A percentile compares a stretch with the other conserved stretches of the same genome.
Evolutionary conservation across 495 filamentous ascomycete genomes (phyloP).

Genomic region (Trichoderma asperelloides): DNA sequence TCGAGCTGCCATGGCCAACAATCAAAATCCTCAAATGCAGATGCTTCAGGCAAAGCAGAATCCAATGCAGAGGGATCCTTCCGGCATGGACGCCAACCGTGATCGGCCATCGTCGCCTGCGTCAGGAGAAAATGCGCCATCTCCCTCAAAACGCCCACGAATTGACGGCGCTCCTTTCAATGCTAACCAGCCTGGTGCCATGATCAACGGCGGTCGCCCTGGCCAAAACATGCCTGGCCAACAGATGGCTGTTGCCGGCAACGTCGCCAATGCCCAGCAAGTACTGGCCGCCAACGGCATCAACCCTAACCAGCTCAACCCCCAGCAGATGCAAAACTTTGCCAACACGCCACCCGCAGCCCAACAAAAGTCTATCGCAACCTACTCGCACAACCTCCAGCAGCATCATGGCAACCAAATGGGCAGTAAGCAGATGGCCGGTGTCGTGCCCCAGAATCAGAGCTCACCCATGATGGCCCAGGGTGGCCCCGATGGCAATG

Average conservation of each 20-base stretch:
- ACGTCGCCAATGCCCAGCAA: conserved; percentile 41
- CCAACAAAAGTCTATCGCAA: conserved; percentile 74
- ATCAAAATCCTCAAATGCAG: conserved; percentile 60
- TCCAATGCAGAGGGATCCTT: conserved; percentile 77
- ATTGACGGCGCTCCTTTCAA: conserved; percentile 68
- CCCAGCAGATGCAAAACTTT: conserved; percentile 69
- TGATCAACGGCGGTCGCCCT: conserved; percentile 71
- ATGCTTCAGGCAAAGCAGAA: conserved; percentile 56
- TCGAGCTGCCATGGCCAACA: conserved; percentile 71
- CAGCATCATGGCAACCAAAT: conserved; percentile 74
- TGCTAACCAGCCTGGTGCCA: conserved; percentile 48
- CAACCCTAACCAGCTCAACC: conserved; percentile 61
- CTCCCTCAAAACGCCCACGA: conserved; percentile 85
- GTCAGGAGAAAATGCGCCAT: conserved; percentile 78
- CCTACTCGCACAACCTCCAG: conserved; percentile 76
- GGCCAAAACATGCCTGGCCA: conserved; percentile 63
- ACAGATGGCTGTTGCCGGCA: conserved; percentile 53
- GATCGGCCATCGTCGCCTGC: conserved; percentile 73
- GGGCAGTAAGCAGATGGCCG: conserved; percentile 54
- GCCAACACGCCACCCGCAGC: conserved; percentile 46
- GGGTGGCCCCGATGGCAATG: conserved; percentile 52
- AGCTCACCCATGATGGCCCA: conserved; percentile 71
- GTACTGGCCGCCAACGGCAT: conserved; percentile 71
- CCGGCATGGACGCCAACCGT: conserved; percentile 78
- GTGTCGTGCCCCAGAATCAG: conserved; percentile 49